Base-by-base conservation (phyloP, 805 yeast genomes). In the Pichia phayaonensis region DNA sequence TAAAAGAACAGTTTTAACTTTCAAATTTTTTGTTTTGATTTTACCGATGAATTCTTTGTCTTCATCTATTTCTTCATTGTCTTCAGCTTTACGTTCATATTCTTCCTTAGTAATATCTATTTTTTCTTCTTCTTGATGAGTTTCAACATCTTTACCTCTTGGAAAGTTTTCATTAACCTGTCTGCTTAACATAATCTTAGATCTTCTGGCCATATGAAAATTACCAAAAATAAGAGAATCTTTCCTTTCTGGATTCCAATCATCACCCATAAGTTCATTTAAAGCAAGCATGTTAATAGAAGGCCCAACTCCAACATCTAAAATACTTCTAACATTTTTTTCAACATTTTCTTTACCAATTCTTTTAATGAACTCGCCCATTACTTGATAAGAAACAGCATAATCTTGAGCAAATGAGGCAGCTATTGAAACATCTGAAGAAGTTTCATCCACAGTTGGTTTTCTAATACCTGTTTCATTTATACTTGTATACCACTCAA, bases 231-330 rank as follows among this genome's bases (percentile, higher is more conserved):
- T 75, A 23, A 84, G 86, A 0, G 86, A 81, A 40, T 87, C 89
- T 59, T 87, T 87, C 15, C 71, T 69, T 20, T 68, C 69, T 0
- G 95, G 89, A 20, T 67, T 63, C 68, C 77, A 85, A 0, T 75
- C 75, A 2, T 74, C 74, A 0, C 86, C 90, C 81, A 88, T 79
- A 1, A 90, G 59, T 59, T 90, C 96, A 61, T 90, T 88, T 47
- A 90, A 70, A 0, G 95, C 98, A 16, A 90, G 68, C 72, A 94
- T 81, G 2, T 97, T 97, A 0, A 95, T 84, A 2, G 89, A 92
- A 1, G 99, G 98, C 0, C 99, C 98, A 61, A 76, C 82, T 0
- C 96, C 92, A 15, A 88, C 78, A 60, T 88, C 95, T 46, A 94
- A 71, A 0, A 94, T 78, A 6, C 78, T 71, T 27, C 74, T 61